phyloP scores from a whole-genome alignment of 192 early-diverging fungal genomes.

The Obelidium mucronatum region DNA sequence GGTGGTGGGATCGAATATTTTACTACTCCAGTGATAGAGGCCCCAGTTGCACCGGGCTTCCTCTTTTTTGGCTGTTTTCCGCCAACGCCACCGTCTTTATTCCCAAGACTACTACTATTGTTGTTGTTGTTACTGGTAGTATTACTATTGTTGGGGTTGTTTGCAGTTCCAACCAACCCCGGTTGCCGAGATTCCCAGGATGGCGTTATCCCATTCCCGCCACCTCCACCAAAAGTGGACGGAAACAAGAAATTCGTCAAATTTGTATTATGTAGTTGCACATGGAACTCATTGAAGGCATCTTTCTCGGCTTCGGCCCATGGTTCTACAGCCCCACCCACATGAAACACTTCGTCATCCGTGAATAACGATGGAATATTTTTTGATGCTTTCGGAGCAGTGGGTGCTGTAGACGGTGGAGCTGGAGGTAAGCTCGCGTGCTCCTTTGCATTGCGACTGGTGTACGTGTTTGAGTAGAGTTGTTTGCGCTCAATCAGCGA shows the following conservation, averaged over 20 bases:
- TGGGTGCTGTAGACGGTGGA: too few species aligned
- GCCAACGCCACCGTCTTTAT: background rate
- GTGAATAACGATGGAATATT: background rate
- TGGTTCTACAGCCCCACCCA: background rate
- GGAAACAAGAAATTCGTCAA: background rate
- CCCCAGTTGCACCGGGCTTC: too few species aligned
- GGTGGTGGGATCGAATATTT: too few species aligned
- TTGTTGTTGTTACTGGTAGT: background rate
- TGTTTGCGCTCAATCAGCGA: background rate
- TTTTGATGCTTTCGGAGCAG: background rate
- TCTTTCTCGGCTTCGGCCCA: background rate
- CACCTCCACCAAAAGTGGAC: conserved; percentile 7
- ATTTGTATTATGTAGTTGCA: background rate
- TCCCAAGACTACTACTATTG: background rate
- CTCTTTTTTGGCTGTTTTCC: background rate
- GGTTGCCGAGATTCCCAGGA: background rate
- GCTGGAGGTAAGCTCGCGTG: too few species aligned
- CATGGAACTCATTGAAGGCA: conserved; percentile 11
- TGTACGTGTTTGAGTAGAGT: background rate
- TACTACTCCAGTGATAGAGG: too few species aligned
- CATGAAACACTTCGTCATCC: background rate
- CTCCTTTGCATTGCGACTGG: background rate
- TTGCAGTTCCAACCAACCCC: background rate
- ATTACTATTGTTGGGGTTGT: background rate
- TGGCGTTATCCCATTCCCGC: conserved; percentile 11